Evolutionary conservation across 78 protist genomes (phyloP).

Genomic region (Isochrysis galbana): DNA sequence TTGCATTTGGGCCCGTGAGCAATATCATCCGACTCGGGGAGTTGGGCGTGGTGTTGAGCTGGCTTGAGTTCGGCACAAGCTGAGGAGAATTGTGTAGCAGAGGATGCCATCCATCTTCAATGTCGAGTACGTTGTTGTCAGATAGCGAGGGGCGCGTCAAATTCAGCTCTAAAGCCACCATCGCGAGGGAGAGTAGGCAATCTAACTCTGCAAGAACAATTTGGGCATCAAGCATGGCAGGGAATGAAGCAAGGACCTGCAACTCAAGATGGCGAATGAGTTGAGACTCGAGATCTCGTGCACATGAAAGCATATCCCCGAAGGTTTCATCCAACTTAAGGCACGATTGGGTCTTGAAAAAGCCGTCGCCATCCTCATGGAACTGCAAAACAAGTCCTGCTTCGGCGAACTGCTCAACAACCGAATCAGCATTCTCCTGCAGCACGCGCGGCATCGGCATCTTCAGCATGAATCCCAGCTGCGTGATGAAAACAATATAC

Average conservation of each 20-base stretch:
- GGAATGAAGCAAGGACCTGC: neutral
- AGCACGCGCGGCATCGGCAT: neutral
- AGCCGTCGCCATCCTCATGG: neutral
- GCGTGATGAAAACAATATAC: slow-evolving; percentile 49
- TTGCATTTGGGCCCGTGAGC: slow-evolving; percentile 56
- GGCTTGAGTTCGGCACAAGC: slow-evolving; percentile 53
- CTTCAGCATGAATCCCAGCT: slow-evolving; percentile 54
- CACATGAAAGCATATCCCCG: neutral
- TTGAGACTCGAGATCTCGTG: neutral
- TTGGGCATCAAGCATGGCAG: neutral
- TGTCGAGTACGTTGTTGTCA: neutral
- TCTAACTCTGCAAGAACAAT: slow-evolving; percentile 10
- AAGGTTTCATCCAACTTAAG: neutral
- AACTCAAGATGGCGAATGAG: neutral
- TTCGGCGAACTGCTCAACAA: neutral
- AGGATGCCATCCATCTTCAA: slow-evolving; percentile 35
- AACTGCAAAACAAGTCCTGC: slow-evolving; percentile 11
- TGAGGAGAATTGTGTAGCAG: slow-evolving; percentile 26
- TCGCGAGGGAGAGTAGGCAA: slow-evolving; percentile 39
- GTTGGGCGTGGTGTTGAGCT: neutral
- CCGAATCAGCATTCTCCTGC: neutral
- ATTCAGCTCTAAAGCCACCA: neutral
- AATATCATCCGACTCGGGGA: neutral
- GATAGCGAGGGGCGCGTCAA: slow-evolving; percentile 22
- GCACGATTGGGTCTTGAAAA: neutral